These are phyloP conservation scores for Mycena albidolilacea DNA, from an alignment of 768 basidiomycete genomes.

Conservation along the genomic window DNA sequence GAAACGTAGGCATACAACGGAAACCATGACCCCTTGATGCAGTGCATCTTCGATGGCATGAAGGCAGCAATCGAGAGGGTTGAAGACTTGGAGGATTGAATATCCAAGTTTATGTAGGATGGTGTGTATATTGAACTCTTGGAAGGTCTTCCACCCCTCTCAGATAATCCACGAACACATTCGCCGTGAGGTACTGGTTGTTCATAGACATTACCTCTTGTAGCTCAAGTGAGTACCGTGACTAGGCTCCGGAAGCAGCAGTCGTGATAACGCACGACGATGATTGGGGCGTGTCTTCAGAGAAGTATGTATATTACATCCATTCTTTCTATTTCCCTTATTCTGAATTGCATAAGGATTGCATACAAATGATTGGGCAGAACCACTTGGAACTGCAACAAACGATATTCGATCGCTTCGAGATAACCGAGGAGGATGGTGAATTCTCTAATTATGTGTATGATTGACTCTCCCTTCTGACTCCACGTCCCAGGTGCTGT, in stretches of 20 bases:
- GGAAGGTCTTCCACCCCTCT: neutral
- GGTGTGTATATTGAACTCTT: neutral
- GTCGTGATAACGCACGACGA: neutral
- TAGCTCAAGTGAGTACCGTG: neutral
- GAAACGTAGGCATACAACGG: conserved; percentile 43
- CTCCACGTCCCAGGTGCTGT: neutral
- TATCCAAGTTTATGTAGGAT: too few species aligned
- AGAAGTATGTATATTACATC: too few species aligned
- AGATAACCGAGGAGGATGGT: neutral
- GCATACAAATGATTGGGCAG: too few species aligned
- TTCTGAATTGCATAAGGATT: too few species aligned
- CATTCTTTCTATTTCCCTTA: too few species aligned
- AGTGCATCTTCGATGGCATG: conserved; percentile 45
- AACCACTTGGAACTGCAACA: neutral
- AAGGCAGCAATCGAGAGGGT: conserved; percentile 27
- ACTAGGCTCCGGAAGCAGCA: neutral
- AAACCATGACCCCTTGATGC: conserved; percentile 42
- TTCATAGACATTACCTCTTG: neutral
- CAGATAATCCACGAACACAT: neutral
- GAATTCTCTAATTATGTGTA: too few species aligned
- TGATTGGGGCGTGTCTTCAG: neutral
- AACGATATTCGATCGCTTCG: neutral
- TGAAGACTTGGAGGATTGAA: conserved; percentile 16
- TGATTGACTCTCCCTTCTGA: too few species aligned
- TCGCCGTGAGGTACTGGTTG: neutral